Evolutionary conservation across 495 filamentous ascomycete species (phyloP), one percentile per base, ranked within the genome.

Genomic region (Cercophora samala): DNA sequence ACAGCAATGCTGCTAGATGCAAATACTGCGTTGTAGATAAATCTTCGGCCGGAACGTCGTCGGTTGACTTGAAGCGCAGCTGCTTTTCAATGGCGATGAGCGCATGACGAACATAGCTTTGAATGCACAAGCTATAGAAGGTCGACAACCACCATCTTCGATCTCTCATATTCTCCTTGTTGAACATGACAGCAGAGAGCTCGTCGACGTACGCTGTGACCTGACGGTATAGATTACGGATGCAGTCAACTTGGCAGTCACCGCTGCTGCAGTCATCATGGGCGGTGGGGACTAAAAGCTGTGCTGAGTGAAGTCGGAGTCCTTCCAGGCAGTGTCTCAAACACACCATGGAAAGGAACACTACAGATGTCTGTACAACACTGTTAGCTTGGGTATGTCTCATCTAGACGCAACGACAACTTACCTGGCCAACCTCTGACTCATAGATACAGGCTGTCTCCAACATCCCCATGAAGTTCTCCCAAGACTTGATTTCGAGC

Each of bases 71-170:
- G 26, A 76, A 74, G 4, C 70, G 68, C n/a, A 76, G 66, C 42
- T 74, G 70, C 46, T 71, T 74, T 46, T 76, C 74, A 19, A 78
- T 76, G 25, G 56, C 64, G 5, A 75, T 70, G 23, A 78, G 46
- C 18, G 74, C 74, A 23, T 76, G 72, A 19, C 75, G 68, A 8
- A 77, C 75, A 55, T 74, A 72, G 64, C 72, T 74, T 65, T 77
- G 76, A 66, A 79, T 77, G 62, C 67, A 77, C 4, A 79, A 61
- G 59, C 74, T 76, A 67, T 76, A 79, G 61, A 76, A 79, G 15
- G 72, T 75, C 62, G 75, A 77, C 4, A 77, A 25, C 73, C 76
- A 74, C 75, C 75, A 79, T 13, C 71, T 64, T 53, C 73, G 65
- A 51, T 74, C 73, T 6, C 74, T 66, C 72, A 79, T 75, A 17